These are phyloP conservation scores for Aspergillus sp. DNA, from an alignment of 2,329 filamentous ascomycete genomes.

Conservation along the genomic window DNA sequence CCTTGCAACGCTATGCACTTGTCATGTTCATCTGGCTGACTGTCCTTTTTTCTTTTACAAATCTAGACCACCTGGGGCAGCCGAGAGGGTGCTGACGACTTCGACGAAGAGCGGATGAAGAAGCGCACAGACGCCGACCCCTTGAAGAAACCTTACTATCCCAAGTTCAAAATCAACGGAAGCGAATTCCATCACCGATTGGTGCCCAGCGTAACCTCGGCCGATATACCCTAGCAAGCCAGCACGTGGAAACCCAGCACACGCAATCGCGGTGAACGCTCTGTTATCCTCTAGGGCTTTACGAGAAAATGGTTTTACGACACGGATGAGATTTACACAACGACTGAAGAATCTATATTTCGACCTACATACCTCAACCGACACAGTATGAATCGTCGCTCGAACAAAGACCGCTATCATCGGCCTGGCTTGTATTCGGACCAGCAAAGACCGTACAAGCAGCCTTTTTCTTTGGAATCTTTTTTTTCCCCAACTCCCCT, in stretches of 20 bases:
- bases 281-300: neutral
- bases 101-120: slow-evolving; percentile 73
- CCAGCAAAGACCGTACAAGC: slow-evolving; percentile 7
- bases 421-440: slow-evolving; percentile 7
- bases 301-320: slow-evolving; percentile 18
- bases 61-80: slow-evolving; percentile 91
- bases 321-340: neutral
- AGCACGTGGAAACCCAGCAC: neutral
- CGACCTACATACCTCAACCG: neutral
- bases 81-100: slow-evolving; percentile 85
- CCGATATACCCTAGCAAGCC: slow-evolving; percentile 1
- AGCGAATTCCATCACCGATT: slow-evolving; percentile 10
- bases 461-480: slow-evolving; percentile 6
- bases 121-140: slow-evolving; percentile 43
- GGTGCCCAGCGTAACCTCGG: slow-evolving; percentile 3
- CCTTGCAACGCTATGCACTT: neutral
- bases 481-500: neutral
- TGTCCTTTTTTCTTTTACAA: neutral
- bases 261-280: neutral
- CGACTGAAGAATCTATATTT: neutral
- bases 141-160: slow-evolving; percentile 39
- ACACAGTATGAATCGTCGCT: slow-evolving; percentile 6
- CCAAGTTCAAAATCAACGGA: slow-evolving; percentile 35
- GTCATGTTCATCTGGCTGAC: slow-evolving; percentile 10
- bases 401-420: slow-evolving; percentile 9